phyloP scores from a whole-genome alignment of 495 filamentous ascomycete genomes.

The Penicillium angulare region DNA sequence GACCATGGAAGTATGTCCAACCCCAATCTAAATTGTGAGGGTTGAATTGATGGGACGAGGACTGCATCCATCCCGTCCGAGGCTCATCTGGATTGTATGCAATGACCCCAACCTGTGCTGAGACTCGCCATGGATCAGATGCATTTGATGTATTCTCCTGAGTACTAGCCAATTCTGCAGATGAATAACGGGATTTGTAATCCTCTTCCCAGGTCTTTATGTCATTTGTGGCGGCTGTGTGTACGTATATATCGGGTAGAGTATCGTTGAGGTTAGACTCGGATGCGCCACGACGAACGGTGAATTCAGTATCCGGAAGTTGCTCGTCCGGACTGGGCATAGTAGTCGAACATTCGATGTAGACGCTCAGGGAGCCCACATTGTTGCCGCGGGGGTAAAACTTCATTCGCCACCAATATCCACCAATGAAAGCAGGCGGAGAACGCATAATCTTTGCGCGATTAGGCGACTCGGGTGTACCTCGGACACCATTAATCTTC shows the following conservation, averaged over 20 bases:
- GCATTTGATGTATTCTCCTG: constrained; percentile 1
- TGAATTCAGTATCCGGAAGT: constrained; percentile 39
- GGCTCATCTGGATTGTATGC: constrained; percentile 67
- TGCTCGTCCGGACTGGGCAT: constrained; percentile 39
- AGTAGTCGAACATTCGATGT: constrained; percentile 59
- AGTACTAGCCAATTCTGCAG: constrained; percentile 11
- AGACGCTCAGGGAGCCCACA: constrained; percentile 59
- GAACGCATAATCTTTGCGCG: constrained; percentile 59
- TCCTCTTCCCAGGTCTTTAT: constrained; percentile 31
- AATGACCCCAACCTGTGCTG: constrained; percentile 62
- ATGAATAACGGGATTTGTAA: constrained; percentile 32
- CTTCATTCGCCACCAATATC: constrained; percentile 68
- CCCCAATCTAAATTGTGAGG: constrained; percentile 62
- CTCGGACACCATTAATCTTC: constrained; percentile 58
- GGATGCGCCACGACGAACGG: constrained; percentile 34
- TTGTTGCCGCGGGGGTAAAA: constrained; percentile 67
- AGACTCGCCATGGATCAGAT: constrained; percentile 44
- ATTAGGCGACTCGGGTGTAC: constrained; percentile 60
- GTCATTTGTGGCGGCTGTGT: constrained; percentile 27
- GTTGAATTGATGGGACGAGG: constrained; percentile 59
- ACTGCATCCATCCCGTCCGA: constrained; percentile 56
- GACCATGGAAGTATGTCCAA: constrained; percentile 64
- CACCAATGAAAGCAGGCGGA: constrained; percentile 55
- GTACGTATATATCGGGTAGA: constrained; percentile 30
- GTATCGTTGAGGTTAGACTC: constrained; percentile 26